Base-by-base conservation (phyloP, 2,329 filamentous ascomycete genomes). In the Fusarium sp. region DNA sequence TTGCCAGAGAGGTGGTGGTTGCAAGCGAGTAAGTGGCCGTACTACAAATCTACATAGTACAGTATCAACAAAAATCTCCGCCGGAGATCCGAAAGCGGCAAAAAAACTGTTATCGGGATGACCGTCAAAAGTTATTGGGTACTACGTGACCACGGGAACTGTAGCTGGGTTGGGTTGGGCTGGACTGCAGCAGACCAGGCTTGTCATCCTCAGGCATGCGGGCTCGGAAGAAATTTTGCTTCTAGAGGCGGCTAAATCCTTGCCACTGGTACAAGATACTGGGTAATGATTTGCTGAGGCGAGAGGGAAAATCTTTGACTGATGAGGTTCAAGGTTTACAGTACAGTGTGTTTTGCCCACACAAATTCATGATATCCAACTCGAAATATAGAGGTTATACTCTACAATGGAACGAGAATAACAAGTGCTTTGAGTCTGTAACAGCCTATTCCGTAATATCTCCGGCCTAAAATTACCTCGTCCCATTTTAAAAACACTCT, bases 1-100 rank as follows among this genome's bases (percentile, higher is more conserved):
- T 34, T 26, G 46, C 13, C n/a, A 21, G 16, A 46, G 28, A 41
- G 25, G 19, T 55, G 52, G 23, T 70, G 58, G 58, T 21, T 67
- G 67, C 59, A 44, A 56, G 39, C 67, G 67, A 70, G 67, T 70
- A 70, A 67, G 67, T 64, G 25, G 21, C 43, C 13, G 25, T 28
- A 19, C 43, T 46, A 43, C 26, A 49, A 37, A 10, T 13, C 45
- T 25, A 51, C 21, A 41, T 39, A 43, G 21, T 43, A 43, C 49
- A 51, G 18, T 41, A 41, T 51, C 49, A 9, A 34, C 34, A 42
- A 26, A 48, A 51, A 18, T 21, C n/a, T 51, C 31, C 58, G 54
- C 58, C 62, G 30, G 31, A 37, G 46, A 59, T 70, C 62, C 67
- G 54, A 70, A 56, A 71, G 45, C 67, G 67, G 67, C 67, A 70